Evolutionary conservation across 2,329 filamentous ascomycete genomes (phyloP).

Genomic region (Colletotrichum abscissum): DNA sequence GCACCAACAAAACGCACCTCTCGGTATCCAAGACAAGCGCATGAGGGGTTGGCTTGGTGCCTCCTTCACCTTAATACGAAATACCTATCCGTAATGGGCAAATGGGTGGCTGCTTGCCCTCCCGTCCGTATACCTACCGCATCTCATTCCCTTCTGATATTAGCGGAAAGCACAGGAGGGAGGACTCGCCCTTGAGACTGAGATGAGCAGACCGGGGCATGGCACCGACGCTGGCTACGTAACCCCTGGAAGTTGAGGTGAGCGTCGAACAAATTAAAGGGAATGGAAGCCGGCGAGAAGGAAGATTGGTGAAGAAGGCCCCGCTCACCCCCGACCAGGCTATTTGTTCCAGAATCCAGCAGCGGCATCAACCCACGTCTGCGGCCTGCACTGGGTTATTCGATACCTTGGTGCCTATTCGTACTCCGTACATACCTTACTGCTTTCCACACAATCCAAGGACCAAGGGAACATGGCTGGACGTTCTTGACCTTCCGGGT

Average conservation of each 20-base stretch:
- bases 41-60: not conserved
- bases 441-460: not conserved
- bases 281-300: not conserved
- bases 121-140: slow-evolving; percentile 24
- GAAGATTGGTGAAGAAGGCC: not conserved
- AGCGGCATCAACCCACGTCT: not conserved
- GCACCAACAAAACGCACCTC: not conserved
- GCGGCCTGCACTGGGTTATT: not conserved
- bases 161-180: not conserved
- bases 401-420: not conserved
- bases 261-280: slow-evolving; percentile 7
- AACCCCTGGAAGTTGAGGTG: slow-evolving; percentile 7
- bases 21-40: not conserved
- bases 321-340: not conserved
- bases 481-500: slow-evolving; percentile 5
- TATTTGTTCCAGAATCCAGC: not conserved
- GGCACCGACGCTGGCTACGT: slow-evolving; percentile 2
- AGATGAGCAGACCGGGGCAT: slow-evolving; percentile 9
- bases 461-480: not conserved
- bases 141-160: not conserved
- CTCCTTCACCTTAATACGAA: slow-evolving; percentile 6
- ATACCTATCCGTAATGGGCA: not conserved
- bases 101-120: slow-evolving; percentile 26
- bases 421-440: too few species aligned
- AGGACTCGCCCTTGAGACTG: slow-evolving; percentile 4